These are phyloP conservation scores for Oxyria digyna DNA, from an alignment of 148 eudicot species.

Conservation along the genomic window DNA sequence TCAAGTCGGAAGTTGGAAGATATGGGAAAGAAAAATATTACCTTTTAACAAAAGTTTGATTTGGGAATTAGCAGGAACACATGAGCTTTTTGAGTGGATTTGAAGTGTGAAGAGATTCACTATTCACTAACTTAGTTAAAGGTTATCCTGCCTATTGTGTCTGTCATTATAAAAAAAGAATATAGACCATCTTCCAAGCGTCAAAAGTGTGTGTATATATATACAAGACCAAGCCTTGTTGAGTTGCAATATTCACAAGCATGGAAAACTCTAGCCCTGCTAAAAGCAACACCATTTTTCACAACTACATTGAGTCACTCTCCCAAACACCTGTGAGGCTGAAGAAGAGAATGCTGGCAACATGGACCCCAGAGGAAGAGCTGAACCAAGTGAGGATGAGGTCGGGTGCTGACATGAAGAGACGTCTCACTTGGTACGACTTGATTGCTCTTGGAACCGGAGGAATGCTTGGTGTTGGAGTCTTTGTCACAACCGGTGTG, in stretches of 20 bases:
- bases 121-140: neutral
- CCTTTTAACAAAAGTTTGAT: neutral
- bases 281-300: slow-evolving; percentile 11
- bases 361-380: slow-evolving; percentile 70
- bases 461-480: slow-evolving; percentile 87
- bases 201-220: neutral
- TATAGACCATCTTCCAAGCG: neutral
- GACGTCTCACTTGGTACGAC: slow-evolving; percentile 56
- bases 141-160: neutral
- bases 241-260: neutral
- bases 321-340: slow-evolving; percentile 57
- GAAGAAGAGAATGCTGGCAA: slow-evolving; percentile 44
- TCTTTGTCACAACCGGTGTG: slow-evolving; percentile 65
- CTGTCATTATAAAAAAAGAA: neutral
- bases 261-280: neutral
- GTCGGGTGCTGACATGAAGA: slow-evolving; percentile 83
- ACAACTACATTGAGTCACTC: slow-evolving; percentile 36
- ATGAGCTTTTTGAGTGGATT: too few relatives aligned
- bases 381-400: slow-evolving; percentile 60
- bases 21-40: neutral
- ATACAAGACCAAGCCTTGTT: neutral
- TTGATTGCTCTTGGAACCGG: slow-evolving; percentile 65
- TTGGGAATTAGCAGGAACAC: neutral
- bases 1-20: neutral
- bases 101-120: neutral